Conservation (phyloP, 108 stramenopile species). For the Cyclostephanos tholiformis region DNA sequence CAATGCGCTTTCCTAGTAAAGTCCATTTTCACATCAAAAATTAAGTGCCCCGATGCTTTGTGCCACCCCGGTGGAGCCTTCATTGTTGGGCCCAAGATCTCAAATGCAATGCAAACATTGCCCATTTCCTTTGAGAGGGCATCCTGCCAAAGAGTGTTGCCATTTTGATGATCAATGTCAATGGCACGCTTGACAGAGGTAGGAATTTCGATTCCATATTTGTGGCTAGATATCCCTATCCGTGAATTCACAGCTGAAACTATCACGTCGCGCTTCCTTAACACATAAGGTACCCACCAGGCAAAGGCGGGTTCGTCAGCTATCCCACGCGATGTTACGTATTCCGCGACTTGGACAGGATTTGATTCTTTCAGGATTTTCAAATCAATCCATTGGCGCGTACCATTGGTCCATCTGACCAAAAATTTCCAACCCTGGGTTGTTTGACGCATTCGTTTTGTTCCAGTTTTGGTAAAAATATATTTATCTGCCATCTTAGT, state of each 20-base stretch:
- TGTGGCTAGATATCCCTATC: background rate
- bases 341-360: too few species aligned
- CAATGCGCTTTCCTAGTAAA: too few species aligned
- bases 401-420: too few species aligned
- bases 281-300: background rate
- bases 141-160: too few species aligned
- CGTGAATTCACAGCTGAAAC: background rate
- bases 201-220: too few species aligned
- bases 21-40: too few species aligned
- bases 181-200: background rate
- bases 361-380: slow-evolving; percentile 2
- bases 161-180: background rate
- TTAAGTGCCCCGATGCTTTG: too few species aligned
- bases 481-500: background rate
- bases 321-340: background rate
- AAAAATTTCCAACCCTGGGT: background rate
- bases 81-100: too few species aligned
- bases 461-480: background rate
- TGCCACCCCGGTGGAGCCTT: too few species aligned
- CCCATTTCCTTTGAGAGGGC: too few species aligned
- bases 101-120: too few species aligned
- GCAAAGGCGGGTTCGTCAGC: background rate
- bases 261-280: slow-evolving; percentile 1
- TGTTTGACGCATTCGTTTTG: background rate
- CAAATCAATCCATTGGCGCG: too few species aligned